Evolutionary conservation across 148 eudicot genomes (phyloP), one percentile per base, ranked within the genome.

Genomic region (Cornus florida): DNA sequence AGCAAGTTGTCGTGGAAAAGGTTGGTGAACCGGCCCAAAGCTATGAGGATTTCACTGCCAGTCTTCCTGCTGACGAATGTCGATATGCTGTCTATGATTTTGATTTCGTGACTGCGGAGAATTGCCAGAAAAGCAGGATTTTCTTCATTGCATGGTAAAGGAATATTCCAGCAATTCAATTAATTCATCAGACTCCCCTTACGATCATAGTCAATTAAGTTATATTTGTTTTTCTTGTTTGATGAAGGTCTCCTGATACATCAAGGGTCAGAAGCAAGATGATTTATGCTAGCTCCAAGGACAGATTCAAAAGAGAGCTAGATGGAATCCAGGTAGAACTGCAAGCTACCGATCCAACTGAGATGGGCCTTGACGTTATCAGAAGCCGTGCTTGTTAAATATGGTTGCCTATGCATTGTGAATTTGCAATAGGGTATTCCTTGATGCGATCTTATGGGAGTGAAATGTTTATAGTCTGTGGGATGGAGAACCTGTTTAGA

Each of bases 101-200:
- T 35, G 83, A 79, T 43, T 79, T 72, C 12, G 39, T 79, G 64
- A 79, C 77, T 5, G 72, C 31, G 46, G 82, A 81, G 72, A 81
- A 81, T 35, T 72, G 74, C 70, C 83, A 77, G 20, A 81, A 81
- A 50, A 81, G 83, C 83, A 81, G 80, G 72, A 81, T 81, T 32
- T 76, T 81, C 79, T 81, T 81, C 71, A 81, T 81, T 50, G 83
- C 83, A 3, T 81, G 83, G 83, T 81, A 80, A 70, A 50, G 41
- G 3, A 10, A 12, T 35, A 20, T 41, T 64, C 56, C 22, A 17
- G 70, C 57, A 17, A n/a, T 75, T 62, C 20, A 5, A 13, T 57
- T 57, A 57, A 13, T 62, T 14, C 23, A 62, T 62, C 66, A 20
- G 19, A 62, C 59, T 53, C 59, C 19, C 12, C 59, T 53, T 14